These are phyloP conservation scores for Amborella trichopoda DNA, from an alignment of 164 flowering plant genomes.

Conservation along the genomic window DNA sequence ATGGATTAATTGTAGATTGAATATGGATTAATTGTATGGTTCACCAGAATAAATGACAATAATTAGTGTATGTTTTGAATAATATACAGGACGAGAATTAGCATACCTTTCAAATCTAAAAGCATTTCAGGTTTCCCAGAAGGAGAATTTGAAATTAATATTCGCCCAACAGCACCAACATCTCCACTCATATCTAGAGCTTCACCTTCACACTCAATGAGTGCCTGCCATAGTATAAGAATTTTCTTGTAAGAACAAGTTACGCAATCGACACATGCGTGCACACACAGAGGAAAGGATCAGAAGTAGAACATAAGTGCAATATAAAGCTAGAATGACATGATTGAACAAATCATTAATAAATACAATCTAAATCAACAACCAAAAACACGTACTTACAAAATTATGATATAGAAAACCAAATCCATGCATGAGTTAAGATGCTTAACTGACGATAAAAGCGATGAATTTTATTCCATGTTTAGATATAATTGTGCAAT, in stretches of 20 bases:
- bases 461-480: too few relatives aligned
- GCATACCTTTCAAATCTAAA: constrained; percentile 80
- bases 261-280: background rate
- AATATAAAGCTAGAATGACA: background rate
- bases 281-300: background rate
- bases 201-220: constrained; percentile 94
- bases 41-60: too few relatives aligned
- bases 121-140: constrained; percentile 52
- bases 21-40: too few relatives aligned
- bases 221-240: too few relatives aligned
- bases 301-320: background rate
- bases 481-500: too few relatives aligned
- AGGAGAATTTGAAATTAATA: constrained; percentile 48
- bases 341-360: background rate
- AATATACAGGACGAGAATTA: too few relatives aligned
- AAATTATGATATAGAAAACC: too few relatives aligned
- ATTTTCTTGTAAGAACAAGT: constrained; percentile 5
- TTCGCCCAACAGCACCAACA: constrained; percentile 86
- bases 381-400: background rate
- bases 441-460: too few relatives aligned
- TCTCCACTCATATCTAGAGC: constrained; percentile 97
- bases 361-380: background rate
- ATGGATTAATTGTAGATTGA: too few relatives aligned
- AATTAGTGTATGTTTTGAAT: too few relatives aligned
- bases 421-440: too few relatives aligned